A percentile compares a stretch with the other conserved stretches of the same genome.
Evolutionary conservation across 2,329 filamentous ascomycete species (phyloP).

Genomic region (Emericellopsis atlantica): DNA sequence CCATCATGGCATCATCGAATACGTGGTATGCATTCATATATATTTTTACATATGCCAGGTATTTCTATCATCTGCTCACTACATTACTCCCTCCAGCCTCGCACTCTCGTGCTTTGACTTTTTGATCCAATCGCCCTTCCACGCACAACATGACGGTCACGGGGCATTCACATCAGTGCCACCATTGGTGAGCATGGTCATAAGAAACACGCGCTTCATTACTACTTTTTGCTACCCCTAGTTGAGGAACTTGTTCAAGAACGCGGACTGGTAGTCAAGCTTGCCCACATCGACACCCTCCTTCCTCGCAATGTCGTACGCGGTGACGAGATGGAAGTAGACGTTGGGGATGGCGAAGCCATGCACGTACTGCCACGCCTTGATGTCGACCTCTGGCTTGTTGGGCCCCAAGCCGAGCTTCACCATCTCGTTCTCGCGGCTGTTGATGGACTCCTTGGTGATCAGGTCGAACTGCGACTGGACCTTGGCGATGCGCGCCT

Average conservation of each 20-base stretch:
- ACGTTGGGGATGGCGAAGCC: conserved; percentile 44
- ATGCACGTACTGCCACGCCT: conserved; percentile 27
- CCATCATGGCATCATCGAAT: neutral
- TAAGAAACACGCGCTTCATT: too few species aligned
- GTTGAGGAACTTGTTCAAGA: conserved; percentile 9
- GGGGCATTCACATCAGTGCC: neutral
- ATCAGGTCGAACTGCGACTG: conserved; percentile 16
- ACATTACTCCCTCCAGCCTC: neutral
- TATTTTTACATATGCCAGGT: too few species aligned
- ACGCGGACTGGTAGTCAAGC: conserved; percentile 33
- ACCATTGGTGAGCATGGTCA: neutral
- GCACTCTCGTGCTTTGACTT: neutral
- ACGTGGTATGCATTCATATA: too few species aligned
- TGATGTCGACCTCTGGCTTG: conserved; percentile 7
- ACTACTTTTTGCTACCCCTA: neutral
- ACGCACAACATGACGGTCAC: neutral
- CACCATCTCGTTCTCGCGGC: conserved; percentile 13
- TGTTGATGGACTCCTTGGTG: conserved; percentile 19
- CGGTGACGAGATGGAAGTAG: conserved; percentile 48
- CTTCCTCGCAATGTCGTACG: conserved; percentile 48
- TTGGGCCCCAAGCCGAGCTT: conserved; percentile 15
- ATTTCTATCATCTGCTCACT: neutral
- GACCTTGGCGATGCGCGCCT: conserved; percentile 17
- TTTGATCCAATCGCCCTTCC: neutral
- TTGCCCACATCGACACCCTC: conserved; percentile 52